Conservation (phyloP, 2,329 filamentous ascomycete species). For the Fusarium sp. region DNA sequence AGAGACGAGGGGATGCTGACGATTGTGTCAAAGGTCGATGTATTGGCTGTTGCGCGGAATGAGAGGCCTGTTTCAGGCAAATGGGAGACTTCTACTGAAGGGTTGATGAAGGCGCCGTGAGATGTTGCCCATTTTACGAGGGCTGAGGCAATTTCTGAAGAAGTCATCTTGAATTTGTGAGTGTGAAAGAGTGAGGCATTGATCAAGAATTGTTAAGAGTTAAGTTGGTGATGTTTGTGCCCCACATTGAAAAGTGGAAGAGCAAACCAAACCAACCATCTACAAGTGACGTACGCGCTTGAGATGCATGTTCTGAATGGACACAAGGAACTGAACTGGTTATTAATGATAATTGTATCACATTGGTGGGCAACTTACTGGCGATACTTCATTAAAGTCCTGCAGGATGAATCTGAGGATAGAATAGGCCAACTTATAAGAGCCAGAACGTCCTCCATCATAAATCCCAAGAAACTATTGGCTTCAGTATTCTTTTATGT, state of each 20-base stretch:
- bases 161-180: conserved; percentile 16
- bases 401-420: too few species aligned
- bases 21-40: conserved; percentile 56
- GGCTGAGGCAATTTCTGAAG: conserved; percentile 36
- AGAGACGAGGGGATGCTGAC: conserved; percentile 64
- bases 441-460: too few species aligned
- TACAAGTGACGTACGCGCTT: conserved; percentile 13
- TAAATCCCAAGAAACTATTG: too few species aligned
- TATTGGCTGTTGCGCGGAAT: conserved; percentile 59
- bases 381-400: too few species aligned
- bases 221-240: conserved; percentile 16
- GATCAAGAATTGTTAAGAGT: conserved; percentile 1
- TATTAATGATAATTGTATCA: not conserved
- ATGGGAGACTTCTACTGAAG: conserved; percentile 63
- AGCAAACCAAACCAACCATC: not conserved
- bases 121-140: conserved; percentile 62
- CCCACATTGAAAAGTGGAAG: conserved; percentile 37
- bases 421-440: too few species aligned
- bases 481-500: too few species aligned
- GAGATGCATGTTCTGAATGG: not conserved
- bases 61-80: conserved; percentile 64
- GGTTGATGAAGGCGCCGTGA: conserved; percentile 61
- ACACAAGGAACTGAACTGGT: too few species aligned
- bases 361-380: not conserved
- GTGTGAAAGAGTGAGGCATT: not conserved